Evolutionary conservation across 163 green algal genomes (phyloP).

Genomic region (Volvox carteri): DNA sequence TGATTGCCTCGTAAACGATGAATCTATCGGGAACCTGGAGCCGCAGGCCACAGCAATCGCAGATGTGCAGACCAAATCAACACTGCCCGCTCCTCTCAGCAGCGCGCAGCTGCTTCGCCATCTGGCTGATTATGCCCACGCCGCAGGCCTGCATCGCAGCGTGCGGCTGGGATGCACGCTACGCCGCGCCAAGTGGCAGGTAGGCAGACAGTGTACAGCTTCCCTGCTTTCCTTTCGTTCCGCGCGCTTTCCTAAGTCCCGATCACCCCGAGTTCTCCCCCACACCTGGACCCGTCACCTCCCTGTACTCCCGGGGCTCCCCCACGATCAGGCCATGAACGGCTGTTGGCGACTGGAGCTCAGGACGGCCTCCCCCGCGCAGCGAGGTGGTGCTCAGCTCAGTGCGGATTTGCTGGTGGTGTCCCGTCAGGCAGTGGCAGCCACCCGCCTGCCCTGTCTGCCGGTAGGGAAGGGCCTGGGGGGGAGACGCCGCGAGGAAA

Average conservation of each 20-base stretch:
- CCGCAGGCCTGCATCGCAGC: neutral
- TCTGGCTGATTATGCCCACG: neutral
- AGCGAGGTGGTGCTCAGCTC: slow-evolving; percentile 31
- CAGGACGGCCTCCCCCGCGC: neutral
- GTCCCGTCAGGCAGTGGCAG: slow-evolving; percentile 4
- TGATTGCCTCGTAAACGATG: neutral
- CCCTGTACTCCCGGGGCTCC: no score
- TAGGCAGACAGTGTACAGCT: neutral
- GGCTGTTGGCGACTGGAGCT: slow-evolving; percentile 44
- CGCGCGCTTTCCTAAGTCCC: neutral
- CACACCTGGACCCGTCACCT: no score
- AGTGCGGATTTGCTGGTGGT: slow-evolving; percentile 42
- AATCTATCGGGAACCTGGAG: neutral
- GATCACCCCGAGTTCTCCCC: no score
- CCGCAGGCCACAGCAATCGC: neutral
- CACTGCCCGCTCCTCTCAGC: neutral
- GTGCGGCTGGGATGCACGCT: slow-evolving; percentile 43
- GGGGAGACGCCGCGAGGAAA: neutral
- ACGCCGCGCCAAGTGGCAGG: slow-evolving; percentile 46
- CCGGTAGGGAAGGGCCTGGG: neutral
- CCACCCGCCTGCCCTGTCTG: slow-evolving; percentile 10
- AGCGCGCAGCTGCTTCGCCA: slow-evolving; percentile 23
- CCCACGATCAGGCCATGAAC: slow-evolving; percentile 53
- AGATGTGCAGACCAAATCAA: neutral
- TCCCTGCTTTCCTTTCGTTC: neutral